A percentile compares a stretch with the other conserved stretches of the same genome.
Conservation (phyloP, 202 grass and related monocot genomes). For the Panicum hallii region DNA sequence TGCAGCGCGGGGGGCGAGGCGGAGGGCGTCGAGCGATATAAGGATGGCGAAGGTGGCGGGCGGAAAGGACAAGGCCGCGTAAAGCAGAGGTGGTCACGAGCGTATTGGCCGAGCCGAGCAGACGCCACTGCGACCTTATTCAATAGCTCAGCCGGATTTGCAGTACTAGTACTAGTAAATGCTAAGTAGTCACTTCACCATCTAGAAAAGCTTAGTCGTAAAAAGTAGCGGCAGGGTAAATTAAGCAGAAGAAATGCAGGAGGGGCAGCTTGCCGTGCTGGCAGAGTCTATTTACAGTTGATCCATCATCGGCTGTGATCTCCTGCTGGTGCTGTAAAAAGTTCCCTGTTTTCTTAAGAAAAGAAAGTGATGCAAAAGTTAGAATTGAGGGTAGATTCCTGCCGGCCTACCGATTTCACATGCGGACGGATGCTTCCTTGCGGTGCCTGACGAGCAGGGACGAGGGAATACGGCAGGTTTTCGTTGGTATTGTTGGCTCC, state of each 20-base stretch:
- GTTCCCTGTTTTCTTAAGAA: background rate
- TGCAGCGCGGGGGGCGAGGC: conserved; percentile 16
- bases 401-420: conserved; percentile 44
- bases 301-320: too few species aligned
- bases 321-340: background rate
- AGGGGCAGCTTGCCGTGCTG: background rate
- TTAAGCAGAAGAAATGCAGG: background rate
- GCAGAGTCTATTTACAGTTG: background rate
- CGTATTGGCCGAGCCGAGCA: background rate
- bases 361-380: background rate
- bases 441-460: background rate
- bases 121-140: conserved; percentile 6
- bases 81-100: conserved; percentile 57
- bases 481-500: conserved; percentile 46
- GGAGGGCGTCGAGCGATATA: conserved; percentile 29
- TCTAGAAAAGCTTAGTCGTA: background rate
- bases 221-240: background rate
- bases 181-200: background rate
- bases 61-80: conserved; percentile 60
- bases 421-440: conserved; percentile 37
- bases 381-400: background rate
- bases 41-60: conserved; percentile 17
- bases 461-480: conserved; percentile 34
- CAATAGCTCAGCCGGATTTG: conserved; percentile 13
- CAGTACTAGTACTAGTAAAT: background rate